Percentiles rank a stretch among this genome's conserved stretches.
Evolutionary conservation across 208 protist species (phyloP).

Genomic region (Leishmania aethiopica): DNA sequence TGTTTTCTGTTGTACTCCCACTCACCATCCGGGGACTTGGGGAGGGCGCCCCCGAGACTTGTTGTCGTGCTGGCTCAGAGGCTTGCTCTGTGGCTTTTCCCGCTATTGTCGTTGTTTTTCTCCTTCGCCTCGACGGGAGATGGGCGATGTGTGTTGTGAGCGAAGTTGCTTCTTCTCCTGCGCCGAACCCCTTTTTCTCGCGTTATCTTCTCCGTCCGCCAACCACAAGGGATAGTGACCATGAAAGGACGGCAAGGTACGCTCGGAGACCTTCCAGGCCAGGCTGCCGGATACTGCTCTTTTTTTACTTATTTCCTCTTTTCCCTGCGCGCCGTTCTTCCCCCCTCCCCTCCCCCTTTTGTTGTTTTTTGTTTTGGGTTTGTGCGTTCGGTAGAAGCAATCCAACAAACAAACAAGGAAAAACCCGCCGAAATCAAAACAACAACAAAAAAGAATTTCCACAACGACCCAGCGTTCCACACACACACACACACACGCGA

Average conservation of each 20-base stretch:
- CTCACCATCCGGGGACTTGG: background rate
- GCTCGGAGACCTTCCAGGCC: no score
- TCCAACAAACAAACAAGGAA: background rate
- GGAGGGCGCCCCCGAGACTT: background rate
- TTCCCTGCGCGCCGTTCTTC: no score
- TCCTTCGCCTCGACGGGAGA: background rate
- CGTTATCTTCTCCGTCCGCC: no score
- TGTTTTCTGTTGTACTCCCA: background rate
- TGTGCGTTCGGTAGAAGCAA: background rate
- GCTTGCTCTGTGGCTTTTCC: background rate
- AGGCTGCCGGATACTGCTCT: background rate
- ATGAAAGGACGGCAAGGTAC: no score
- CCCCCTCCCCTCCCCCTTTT: background rate
- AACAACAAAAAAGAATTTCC: background rate
- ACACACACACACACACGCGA: background rate
- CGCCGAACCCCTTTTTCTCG: no score
- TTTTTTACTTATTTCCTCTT: background rate
- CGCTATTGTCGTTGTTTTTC: background rate
- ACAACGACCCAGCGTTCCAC: background rate
- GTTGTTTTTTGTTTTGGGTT: background rate
- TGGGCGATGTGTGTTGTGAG: no score
- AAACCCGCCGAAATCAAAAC: background rate
- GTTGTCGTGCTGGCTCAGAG: background rate
- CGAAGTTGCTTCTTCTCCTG: no score
- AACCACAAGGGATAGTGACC: no score